Evolutionary conservation across 495 filamentous ascomycete species (phyloP), one percentile per base, ranked within the genome.

Genomic region (Platismatia glauca): DNA sequence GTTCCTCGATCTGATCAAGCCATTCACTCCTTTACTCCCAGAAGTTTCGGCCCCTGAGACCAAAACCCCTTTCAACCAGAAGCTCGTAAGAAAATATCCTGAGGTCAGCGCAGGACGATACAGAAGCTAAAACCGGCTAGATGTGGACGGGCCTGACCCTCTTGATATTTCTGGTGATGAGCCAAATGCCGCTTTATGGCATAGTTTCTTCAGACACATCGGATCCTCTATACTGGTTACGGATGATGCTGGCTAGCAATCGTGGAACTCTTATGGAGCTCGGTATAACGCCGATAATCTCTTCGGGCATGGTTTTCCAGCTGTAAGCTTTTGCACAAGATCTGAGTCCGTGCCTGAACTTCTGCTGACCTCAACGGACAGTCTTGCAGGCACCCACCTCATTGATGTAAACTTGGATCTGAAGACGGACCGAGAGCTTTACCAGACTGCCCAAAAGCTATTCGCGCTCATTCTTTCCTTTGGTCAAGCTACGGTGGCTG

Each of bases 221-320:
- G 48, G 95, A 99, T 80, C 95, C 95, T 65, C 80, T 99, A 71
- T 99, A 97, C 86, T 99, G 95, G 95, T 84, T 99, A 70, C 87
- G 95, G 73, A 97, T 97, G 93, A 96, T 98, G 91, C 79, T 97
- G 82, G 95, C 95, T 71, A 95, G 89, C 89, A 99, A 99, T 75
- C 84, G 95, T 71, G 95, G 95, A 73, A 99, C 95, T 37, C 73
- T 99, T 74, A 99, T 99, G 95, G 95, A 99, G 71, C 75, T 99
- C 81, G 95, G 95, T 79, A 99, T 97, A 71, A 95, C 92, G 37
- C 95, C 95, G 60, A 97, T 99, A 76, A 97, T 99, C 78, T 96
- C 94, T 63, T 97, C 95, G 38, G 95, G 95, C 78, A 99, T 97
- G 95, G 90, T 99, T 69, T 99, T 99, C 84, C 94, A 98, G 84